Conservation (phyloP, 108 stramenopile species). For the Cyclostephanos invisitatus region DNA sequence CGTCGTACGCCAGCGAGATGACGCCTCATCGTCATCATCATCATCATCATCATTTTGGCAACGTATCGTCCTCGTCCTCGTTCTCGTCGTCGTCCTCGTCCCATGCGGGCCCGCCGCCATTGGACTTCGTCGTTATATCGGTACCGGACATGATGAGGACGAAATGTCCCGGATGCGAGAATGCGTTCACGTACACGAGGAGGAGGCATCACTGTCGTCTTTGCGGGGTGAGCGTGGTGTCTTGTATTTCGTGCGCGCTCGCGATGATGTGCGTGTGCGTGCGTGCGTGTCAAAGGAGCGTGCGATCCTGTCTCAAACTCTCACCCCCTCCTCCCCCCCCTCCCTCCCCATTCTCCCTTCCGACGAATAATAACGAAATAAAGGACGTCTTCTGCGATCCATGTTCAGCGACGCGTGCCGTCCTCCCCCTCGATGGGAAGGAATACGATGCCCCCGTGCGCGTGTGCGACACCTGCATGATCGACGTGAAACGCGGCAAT, state of each 20-base stretch:
- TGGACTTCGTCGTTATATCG: conserved; percentile 67
- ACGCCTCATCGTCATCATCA: too few relatives aligned
- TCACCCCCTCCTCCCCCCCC: too few relatives aligned
- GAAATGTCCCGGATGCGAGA: conserved; percentile 59
- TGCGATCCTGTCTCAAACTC: too few relatives aligned
- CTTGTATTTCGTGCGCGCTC: background rate
- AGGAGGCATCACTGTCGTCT: conserved; percentile 95
- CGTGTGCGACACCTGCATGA: conserved; percentile 71
- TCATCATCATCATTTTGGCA: background rate
- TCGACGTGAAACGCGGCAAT: conserved; percentile 79
- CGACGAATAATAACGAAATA: background rate
- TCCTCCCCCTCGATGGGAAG: conserved; percentile 67
- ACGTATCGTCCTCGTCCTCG: too few relatives aligned
- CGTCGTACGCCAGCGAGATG: background rate
- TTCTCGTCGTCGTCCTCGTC: conserved; percentile 8
- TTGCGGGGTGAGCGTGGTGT: conserved; percentile 65
- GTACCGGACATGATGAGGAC: conserved; percentile 65
- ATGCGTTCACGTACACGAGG: conserved; percentile 54
- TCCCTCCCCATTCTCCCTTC: background rate
- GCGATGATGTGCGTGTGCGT: too few relatives aligned
- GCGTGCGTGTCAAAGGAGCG: too few relatives aligned
- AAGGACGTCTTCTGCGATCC: conserved; percentile 81
- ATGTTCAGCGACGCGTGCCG: conserved; percentile 64
- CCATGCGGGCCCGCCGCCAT: conserved; percentile 49
- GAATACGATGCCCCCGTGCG: conserved; percentile 75